Evolutionary conservation across 495 filamentous ascomycete genomes (phyloP), one percentile per base, ranked within the genome.

Genomic region (Penicillium psychrofluorescens): DNA sequence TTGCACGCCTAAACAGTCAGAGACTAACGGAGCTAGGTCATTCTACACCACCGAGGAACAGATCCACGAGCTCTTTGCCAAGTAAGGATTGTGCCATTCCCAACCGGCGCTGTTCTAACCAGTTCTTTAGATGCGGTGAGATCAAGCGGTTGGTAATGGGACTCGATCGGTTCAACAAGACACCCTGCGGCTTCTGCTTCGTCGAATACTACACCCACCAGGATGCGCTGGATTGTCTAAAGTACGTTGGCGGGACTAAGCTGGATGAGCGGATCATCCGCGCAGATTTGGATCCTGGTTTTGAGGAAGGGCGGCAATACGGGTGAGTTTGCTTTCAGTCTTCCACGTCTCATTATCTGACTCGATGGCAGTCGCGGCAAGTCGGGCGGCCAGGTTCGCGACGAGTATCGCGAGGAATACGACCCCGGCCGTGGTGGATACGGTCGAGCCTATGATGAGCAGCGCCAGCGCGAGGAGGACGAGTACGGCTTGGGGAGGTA

Each of bases 1-100:
- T 22, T 22, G 22, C 22, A 6, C 4, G 2, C 2, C 2, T 0
- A 22, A 22, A 22, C 3, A 22, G 22, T 2, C 4, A 22, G 22
- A 22, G 22, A 22, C 22, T 22, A 22, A 22, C 13, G 33, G 12
- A 16, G 12, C 8, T 48, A 96, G 90, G 46, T 98, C 92, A n/a
- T 98, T 98, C 69, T 98, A 95, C 74, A 98, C 92, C 9, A 98
- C 92, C 36, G 92, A 98, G 62, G 92, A 98, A 70, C 92, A 98
- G 60, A 95, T 98, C 43, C 91, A 97, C 59, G 94, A 95, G 62
- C 83, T 97, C 9, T 97, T 97, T 62, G 76, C 86, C 11, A 97
- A 97, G 78, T 83, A 45, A 49, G 75, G 32, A 6, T 7, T 11
- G 1, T 9, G 8, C 22, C 22, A 22, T 22, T 22, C 4, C 22